phyloP scores from a whole-genome alignment of 148 eudicot genomes.

The Euryodendron excelsum region DNA sequence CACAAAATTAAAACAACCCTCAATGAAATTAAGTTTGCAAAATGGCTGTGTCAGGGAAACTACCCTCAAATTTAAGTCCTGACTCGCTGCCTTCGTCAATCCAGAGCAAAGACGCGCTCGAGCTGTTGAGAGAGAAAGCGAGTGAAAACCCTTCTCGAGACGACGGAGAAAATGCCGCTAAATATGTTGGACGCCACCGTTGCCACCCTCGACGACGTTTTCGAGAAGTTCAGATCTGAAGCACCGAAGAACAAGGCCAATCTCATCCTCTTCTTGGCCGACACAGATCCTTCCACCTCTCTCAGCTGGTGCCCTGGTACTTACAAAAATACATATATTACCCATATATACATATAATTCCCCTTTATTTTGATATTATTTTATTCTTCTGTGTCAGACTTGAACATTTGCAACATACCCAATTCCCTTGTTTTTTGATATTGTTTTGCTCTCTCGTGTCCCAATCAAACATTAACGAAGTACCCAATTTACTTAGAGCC shows the following conservation, averaged over 20 bases:
- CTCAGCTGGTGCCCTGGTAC: conserved; percentile 95
- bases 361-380: not conserved
- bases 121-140: not conserved
- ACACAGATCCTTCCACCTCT: conserved; percentile 69
- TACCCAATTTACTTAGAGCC: not conserved
- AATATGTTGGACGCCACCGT: conserved; percentile 63
- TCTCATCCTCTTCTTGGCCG: conserved; percentile 85
- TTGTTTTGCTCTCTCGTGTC: not conserved
- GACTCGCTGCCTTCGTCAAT: too few species aligned
- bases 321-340: not conserved
- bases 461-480: not conserved
- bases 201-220: conserved; percentile 48
- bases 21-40: too few species aligned
- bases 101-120: too few species aligned
- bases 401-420: not conserved
- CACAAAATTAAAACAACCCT: too few species aligned
- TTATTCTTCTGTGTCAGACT: not conserved
- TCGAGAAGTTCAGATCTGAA: conserved; percentile 56
- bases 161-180: conserved; percentile 47
- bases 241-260: conserved; percentile 62
- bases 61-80: too few species aligned
- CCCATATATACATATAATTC: not conserved
- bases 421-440: not conserved
- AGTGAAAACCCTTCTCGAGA: not conserved
- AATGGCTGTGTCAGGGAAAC: too few species aligned